Evolutionary conservation across 164 flowering plant genomes (phyloP), one percentile per base, ranked within the genome.

Genomic region (Protea cynaroides): DNA sequence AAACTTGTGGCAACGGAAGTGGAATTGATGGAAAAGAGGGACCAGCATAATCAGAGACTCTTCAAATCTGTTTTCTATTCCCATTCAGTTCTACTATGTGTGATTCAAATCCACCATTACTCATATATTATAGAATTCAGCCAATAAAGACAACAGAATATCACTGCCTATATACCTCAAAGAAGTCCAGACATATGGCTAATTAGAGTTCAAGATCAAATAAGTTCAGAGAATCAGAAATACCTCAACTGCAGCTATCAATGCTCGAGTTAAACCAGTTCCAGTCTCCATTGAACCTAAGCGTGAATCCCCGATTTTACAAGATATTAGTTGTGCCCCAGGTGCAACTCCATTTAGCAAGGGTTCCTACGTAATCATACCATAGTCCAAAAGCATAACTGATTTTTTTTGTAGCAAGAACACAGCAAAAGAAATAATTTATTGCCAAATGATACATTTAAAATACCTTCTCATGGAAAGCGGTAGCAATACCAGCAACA

Each of bases 251-350:
- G 86, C 96, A 63, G 99, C 96, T 68, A 94, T 91, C 59, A 94
- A 59, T 38, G 99, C 99, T 65, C 99, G 78, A 56, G 81, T 84
- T 77, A 94, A 81, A 25, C 99, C 99, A 65, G 99, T 94, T 75
- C 99, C 99, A n/a, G 99, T 94, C 80, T 91, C 97, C 98, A 93
- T 93, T 67, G 97, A 90, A 55, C 96, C 96, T 59, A 93, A 78
- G 56, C 98, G 92, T 11, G 97, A 71, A 67, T 93, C 98, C 37
- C 97, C 97, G 78, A 93, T 93, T 81, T 90, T 93, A 70, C 98
- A 93, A 55, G 98, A 93, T 70, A 93, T 82, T 40, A 93, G 21
- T 61, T 93, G 98, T 66, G 98, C 98, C 58, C 98, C 98, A 64
- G 98, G 98, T 64, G 98, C 98, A 74, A 87, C 80, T 72, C 98